Evolutionary conservation across 805 yeast species (phyloP), one percentile per base, ranked within the genome.

Genomic region (Kazachstania viticola): DNA sequence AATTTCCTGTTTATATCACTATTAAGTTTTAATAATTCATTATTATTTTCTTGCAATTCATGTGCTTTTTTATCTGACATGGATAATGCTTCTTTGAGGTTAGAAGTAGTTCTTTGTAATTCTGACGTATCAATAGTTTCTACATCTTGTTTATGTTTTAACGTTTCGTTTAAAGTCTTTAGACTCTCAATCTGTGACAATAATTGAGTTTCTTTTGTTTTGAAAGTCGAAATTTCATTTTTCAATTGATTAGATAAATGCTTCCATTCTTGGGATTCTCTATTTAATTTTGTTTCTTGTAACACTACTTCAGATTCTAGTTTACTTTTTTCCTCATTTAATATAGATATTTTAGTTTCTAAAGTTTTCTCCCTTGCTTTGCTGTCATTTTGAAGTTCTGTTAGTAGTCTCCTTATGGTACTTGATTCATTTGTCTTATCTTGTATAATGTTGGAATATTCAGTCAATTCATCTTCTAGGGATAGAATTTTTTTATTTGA

Each of bases 401-500:
- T 54, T 18, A 87, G 48, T 24, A 83, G 52, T 36, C 80, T 62
- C 43, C 93, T 67, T 56, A 85, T 71, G 0, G 83, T 74, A 1
- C 75, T 63, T 0, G 83, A 67, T 55, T 88, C 97, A 31, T 87
- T 64, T 0, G 81, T 73, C 38, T 94, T 70, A 46, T 85, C 95
- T 47, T 78, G 91, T 3, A 87, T 56, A 54, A 76, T 63, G 21
- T 71, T 68, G 34, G 83, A 69, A 4, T 81, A 62, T 36, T 87
- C 96, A 9, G 69, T 61, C n/a, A 88, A 58, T 48, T 87, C 95
- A 35, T 84, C 94, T 42, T 81, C 85, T 18, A 87, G 51, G 2
- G 73, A 69, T 35, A 80, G 85, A 15, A 71, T 62, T 39, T 71
- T 67, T 32, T 64, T 64, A 27, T 65, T 67, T 2, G 75, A 61